Evolutionary conservation across 73 alveolate species (phyloP).

Genomic region (Paraurostyla sp.): DNA sequence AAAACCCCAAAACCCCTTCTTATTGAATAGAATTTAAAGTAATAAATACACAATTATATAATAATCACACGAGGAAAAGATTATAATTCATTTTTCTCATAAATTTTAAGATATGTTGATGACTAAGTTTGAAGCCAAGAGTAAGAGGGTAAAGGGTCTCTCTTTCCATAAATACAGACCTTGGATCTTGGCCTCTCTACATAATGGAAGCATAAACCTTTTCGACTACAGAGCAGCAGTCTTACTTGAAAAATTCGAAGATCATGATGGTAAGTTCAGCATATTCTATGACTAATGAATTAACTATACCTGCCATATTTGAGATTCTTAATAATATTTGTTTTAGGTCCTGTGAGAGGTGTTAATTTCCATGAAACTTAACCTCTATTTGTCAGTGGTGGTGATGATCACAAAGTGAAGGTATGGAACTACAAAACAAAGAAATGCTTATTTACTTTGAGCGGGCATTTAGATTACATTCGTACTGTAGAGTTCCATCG

Average conservation of each 20-base stretch:
- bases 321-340: neutral
- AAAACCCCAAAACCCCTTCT: too few species aligned
- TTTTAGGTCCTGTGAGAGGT: slow-evolving; percentile 96
- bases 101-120: slow-evolving; percentile 27
- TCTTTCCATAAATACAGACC: slow-evolving; percentile 98
- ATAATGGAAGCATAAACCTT: slow-evolving; percentile 96
- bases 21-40: too few species aligned
- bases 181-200: slow-evolving; percentile 97
- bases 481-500: slow-evolving; percentile 98
- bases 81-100: neutral
- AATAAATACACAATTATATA: too few species aligned
- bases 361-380: slow-evolving; percentile 95
- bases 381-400: slow-evolving; percentile 98
- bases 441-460: slow-evolving; percentile 93
- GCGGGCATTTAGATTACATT: slow-evolving; percentile 98
- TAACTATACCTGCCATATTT: neutral
- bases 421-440: slow-evolving; percentile 94
- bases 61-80: neutral
- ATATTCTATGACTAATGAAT: neutral
- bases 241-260: slow-evolving; percentile 95
- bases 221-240: slow-evolving; percentile 97
- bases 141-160: slow-evolving; percentile 98
- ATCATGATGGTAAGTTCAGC: slow-evolving; percentile 93
- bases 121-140: slow-evolving; percentile 95
- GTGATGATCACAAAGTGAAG: slow-evolving; percentile 99